A percentile compares a stretch with the other conserved stretches of the same genome.
phyloP scores from a whole-genome alignment of 805 yeast species.

The Ogataea methanolica region DNA sequence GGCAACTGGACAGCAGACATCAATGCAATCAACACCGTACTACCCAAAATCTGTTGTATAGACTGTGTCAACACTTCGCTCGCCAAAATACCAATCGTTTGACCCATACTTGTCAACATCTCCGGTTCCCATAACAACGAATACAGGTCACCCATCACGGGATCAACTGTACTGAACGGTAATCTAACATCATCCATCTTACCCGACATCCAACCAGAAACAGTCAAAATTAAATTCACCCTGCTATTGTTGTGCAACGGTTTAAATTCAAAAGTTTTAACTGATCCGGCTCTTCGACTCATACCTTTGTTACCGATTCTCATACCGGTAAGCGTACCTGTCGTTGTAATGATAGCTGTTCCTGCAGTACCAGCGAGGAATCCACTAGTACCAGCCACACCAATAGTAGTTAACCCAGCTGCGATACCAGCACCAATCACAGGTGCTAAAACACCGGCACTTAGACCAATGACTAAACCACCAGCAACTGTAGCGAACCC shows the following conservation, averaged over 20 bases:
- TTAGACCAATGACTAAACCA: conserved; percentile 85
- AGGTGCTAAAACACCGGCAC: conserved; percentile 95
- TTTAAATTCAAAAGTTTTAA: conserved; percentile 86
- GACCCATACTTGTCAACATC: conserved; percentile 93
- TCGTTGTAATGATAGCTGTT: conserved; percentile 86
- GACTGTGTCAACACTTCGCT: conserved; percentile 91
- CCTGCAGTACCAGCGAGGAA: conserved; percentile 97
- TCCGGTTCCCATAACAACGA: conserved; percentile 98
- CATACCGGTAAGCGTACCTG: conserved; percentile 90
- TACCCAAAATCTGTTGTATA: conserved; percentile 91
- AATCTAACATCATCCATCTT: conserved; percentile 91
- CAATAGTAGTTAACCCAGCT: conserved; percentile 93
- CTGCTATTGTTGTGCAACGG: conserved; percentile 91
- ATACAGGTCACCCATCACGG: conserved; percentile 94
- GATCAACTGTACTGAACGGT: conserved; percentile 95
- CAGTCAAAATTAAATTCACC: conserved; percentile 80
- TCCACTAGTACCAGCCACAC: conserved; percentile 89
- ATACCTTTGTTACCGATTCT: conserved; percentile 83
- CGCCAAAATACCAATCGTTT: conserved; percentile 88
- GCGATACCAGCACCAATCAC: conserved; percentile 98
- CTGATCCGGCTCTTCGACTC: conserved; percentile 82
- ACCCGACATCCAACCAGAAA: conserved; percentile 98
- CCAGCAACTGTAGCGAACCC: conserved; percentile 98
- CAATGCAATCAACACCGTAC: conserved; percentile 80
- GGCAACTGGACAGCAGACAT: conserved; percentile 94